Percentiles rank a stretch among this genome's conserved stretches.
phyloP scores from a whole-genome alignment of 306 rosid genomes.

The Cicer cuneatum region DNA sequence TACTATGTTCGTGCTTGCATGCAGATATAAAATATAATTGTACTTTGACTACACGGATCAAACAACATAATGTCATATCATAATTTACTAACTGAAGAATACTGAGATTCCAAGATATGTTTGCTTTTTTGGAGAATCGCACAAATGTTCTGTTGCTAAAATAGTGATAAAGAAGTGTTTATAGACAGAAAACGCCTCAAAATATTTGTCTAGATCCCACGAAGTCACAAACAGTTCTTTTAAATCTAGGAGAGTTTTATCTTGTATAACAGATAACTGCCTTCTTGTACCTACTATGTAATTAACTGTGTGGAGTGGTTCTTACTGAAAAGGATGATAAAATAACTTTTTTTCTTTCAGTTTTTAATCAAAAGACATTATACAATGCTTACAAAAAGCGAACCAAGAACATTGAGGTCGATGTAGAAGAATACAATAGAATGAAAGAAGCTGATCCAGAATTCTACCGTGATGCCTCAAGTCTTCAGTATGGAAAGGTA shows the following conservation, averaged over 20 bases:
- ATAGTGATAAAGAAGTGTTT: not conserved
- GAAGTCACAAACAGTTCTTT: not conserved
- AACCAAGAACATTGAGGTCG: slow-evolving; percentile 71
- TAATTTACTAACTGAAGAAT: slow-evolving; percentile 23
- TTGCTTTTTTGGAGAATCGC: not conserved
- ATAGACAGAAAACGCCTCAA: slow-evolving; percentile 2
- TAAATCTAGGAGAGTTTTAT: not conserved
- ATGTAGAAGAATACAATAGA: slow-evolving; percentile 81
- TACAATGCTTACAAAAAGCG: slow-evolving; percentile 92
- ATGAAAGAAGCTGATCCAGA: slow-evolving; percentile 99
- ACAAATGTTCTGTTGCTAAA: slow-evolving; percentile 17
- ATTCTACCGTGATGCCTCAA: slow-evolving; percentile 97
- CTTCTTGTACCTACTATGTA: not conserved
- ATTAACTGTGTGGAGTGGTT: slow-evolving; percentile 5
- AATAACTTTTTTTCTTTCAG: slow-evolving; percentile 52
- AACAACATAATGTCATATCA: not conserved
- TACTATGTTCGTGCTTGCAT: slow-evolving; percentile 5
- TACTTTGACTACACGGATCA: not conserved
- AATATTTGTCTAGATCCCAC: slow-evolving; percentile 3
- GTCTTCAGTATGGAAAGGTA: slow-evolving; percentile 98
- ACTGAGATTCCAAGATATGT: not conserved
- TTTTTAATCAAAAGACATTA: slow-evolving; percentile 88
- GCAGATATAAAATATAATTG: not conserved
- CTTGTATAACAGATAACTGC: not conserved
- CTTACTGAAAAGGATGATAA: slow-evolving; percentile 27